Conservation (phyloP, 176 grass and related monocot species). For the Alopecurus myosuroides region DNA sequence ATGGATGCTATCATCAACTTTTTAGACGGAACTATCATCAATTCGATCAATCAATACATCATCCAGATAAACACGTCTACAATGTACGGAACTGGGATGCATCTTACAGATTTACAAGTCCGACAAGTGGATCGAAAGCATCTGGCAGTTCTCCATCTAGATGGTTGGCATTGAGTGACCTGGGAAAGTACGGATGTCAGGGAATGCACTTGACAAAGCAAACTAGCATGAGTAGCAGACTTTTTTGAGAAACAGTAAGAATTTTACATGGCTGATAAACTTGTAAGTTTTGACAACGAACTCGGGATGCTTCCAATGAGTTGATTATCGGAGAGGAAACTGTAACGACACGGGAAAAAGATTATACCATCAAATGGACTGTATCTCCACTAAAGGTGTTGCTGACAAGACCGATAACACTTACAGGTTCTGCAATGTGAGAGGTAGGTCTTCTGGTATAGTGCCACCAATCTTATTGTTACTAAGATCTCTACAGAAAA, state of each 20-base stretch:
- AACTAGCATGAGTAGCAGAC: background rate
- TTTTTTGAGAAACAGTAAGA: background rate
- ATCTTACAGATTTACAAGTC: constrained; percentile 89
- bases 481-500: constrained; percentile 69
- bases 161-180: constrained; percentile 83
- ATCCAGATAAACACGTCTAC: background rate
- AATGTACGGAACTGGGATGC: background rate
- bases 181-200: constrained; percentile 22
- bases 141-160: constrained; percentile 82
- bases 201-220: background rate
- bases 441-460: constrained; percentile 89
- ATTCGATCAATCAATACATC: background rate
- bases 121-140: constrained; percentile 59
- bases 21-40: too few relatives aligned
- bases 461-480: constrained; percentile 97
- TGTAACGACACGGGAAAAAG: constrained; percentile 27
- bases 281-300: constrained; percentile 71
- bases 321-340: constrained; percentile 94
- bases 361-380: background rate
- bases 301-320: constrained; percentile 95
- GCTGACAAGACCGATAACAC: background rate
- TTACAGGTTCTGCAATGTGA: constrained; percentile 78
- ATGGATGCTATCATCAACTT: constrained; percentile 15
- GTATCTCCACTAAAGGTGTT: background rate
- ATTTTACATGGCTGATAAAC: constrained; percentile 74